Conservation (phyloP, 345 rosid genomes). For the Aethionema arabicum region DNA sequence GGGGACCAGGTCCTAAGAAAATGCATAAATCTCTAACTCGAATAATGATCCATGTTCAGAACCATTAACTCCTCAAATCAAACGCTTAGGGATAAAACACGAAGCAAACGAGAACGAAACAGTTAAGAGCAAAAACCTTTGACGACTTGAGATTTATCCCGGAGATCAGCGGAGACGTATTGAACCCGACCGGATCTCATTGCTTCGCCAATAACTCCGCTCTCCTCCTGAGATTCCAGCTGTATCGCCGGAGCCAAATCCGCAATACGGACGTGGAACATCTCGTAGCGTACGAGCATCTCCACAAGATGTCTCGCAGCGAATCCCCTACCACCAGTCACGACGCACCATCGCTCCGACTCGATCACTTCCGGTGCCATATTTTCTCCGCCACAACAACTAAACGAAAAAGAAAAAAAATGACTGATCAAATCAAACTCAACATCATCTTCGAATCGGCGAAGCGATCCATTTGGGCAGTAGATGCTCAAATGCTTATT, state of each 20-base stretch:
- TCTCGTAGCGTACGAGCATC: slow-evolving; percentile 55
- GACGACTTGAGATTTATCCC: slow-evolving; percentile 68
- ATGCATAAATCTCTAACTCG: neutral
- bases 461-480: too few relatives aligned
- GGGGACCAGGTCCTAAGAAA: neutral
- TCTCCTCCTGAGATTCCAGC: slow-evolving; percentile 57
- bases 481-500: too few relatives aligned
- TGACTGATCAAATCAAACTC: too few relatives aligned
- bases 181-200: slow-evolving; percentile 63
- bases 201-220: slow-evolving; percentile 63
- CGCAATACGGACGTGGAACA: slow-evolving; percentile 63
- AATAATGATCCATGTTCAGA: neutral
- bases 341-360: slow-evolving; percentile 71
- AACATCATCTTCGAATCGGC: too few relatives aligned
- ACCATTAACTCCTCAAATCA: neutral
- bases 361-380: slow-evolving; percentile 38
- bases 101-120: neutral
- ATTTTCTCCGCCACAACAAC: slow-evolving; percentile 13
- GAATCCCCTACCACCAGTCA: slow-evolving; percentile 95
- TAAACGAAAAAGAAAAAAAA: neutral
- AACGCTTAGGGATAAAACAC: too few relatives aligned
- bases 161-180: slow-evolving; percentile 69
- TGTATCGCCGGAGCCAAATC: slow-evolving; percentile 63
- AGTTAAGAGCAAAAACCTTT: slow-evolving; percentile 44
- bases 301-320: slow-evolving; percentile 87